Evolutionary conservation across 1,284 basidiomycete species (phyloP).

Genomic region (Pseudozyma pruni): DNA sequence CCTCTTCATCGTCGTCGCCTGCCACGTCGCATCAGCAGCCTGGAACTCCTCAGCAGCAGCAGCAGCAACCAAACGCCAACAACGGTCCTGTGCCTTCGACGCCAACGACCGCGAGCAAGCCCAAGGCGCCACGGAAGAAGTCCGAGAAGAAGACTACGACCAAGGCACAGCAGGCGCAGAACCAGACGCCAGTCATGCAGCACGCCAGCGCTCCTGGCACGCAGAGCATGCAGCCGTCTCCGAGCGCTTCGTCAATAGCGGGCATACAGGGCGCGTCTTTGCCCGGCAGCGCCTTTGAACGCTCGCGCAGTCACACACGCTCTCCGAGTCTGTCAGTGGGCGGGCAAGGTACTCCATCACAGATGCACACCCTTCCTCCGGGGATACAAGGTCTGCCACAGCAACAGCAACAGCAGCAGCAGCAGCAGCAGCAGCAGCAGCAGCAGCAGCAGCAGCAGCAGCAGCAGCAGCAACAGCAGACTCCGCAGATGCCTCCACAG

Average conservation of each 20-base stretch:
- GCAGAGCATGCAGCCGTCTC: slow-evolving; percentile 37
- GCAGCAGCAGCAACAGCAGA: slow-evolving; percentile 4
- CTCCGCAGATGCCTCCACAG: slow-evolving; percentile 19
- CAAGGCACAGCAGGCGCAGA: slow-evolving; percentile 28
- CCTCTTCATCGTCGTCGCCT: slow-evolving; percentile 37
- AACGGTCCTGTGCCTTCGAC: slow-evolving; percentile 31
- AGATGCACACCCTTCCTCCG: slow-evolving; percentile 41
- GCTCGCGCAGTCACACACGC: slow-evolving; percentile 52
- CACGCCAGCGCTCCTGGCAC: slow-evolving; percentile 27
- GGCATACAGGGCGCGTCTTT: slow-evolving; percentile 42
- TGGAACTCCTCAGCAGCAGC: slow-evolving; percentile 32
- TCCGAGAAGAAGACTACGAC: slow-evolving; percentile 41
- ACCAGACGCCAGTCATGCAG: slow-evolving; percentile 47
- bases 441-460: slow-evolving; percentile 17
- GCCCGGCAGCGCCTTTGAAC: slow-evolving; percentile 41
- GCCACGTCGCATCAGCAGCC: slow-evolving; percentile 31
- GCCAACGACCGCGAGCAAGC: slow-evolving; percentile 34
- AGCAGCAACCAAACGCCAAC: slow-evolving; percentile 20
- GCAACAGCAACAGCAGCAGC: slow-evolving; percentile 19
- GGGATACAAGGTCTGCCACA: slow-evolving; percentile 27
- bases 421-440: slow-evolving; percentile 7
- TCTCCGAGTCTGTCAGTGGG: slow-evolving; percentile 49
- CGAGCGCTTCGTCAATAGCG: slow-evolving; percentile 40
- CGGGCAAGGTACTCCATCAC: slow-evolving; percentile 39
- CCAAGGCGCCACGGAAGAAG: slow-evolving; percentile 45